Evolutionary conservation across 164 flowering plant genomes (phyloP), one percentile per base, ranked within the genome.

Genomic region (Berberis vulgaris): DNA sequence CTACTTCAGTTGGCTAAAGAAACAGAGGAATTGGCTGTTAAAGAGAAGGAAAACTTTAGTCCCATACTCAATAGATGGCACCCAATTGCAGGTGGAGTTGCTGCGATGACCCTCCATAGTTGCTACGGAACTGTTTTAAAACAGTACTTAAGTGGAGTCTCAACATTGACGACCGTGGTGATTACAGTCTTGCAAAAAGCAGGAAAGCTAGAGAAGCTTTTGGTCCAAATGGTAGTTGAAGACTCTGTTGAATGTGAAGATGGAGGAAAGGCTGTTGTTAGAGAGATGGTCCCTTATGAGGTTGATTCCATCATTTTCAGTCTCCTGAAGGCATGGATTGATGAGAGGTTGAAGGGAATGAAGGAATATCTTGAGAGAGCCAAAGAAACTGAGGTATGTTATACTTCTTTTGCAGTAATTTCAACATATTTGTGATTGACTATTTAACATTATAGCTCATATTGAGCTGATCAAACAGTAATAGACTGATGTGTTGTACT

Each of bases 151-250:
- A 43, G 69, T 1, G 79, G 82, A 6, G 72, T 79, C 2, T 47
- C 83, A 0, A 55, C 66, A 4, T 70, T 82, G 43, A 67, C 79
- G 2, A 72, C 64, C 26, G 96, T 89, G 61, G 77, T 74, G 2
- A 72, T 84, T 2, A 59, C 41, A 49, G 89, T 87, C 6, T 61
- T 95, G 71, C 87, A 84, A 47, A 78, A 83, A 62, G 97, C 97
- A 3, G 96, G 86, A 12, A 85, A 82, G 70, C 80, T 95, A 3
- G 99, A 95, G 67, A 91, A 87, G 73, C 47, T 72, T 50, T 67
- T 95, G 74, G 85, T 91, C 26, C 90, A 89, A 60, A 82, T 95
- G 91, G 94, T 86, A 59, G 96, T 85, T 9, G 99, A 89, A 64
- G 97, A 91, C 64, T 78, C 91, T 2, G 87, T 56, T 0, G 91